phyloP scores from a whole-genome alignment of 2,329 filamentous ascomycete species.

The Aspergillus glaucus region DNA sequence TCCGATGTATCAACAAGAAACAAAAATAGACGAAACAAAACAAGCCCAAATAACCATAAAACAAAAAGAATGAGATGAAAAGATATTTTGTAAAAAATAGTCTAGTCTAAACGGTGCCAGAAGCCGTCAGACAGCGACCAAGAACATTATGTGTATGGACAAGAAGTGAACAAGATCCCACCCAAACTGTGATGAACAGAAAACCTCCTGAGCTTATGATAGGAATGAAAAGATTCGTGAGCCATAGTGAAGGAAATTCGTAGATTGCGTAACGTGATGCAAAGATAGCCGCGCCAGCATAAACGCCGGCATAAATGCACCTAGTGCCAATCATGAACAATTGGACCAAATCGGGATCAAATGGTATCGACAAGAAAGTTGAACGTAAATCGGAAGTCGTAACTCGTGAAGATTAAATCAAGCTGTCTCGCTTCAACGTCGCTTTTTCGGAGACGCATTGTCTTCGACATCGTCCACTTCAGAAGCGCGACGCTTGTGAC shows the following conservation, averaged over 20 bases:
- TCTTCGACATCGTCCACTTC: slow-evolving; percentile 5
- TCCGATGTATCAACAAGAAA: no score
- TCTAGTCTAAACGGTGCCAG: not conserved
- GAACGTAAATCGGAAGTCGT: not conserved
- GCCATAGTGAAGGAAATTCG: no score
- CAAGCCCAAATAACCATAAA: no score
- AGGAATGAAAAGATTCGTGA: no score
- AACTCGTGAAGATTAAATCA: not conserved
- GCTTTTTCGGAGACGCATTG: slow-evolving; percentile 4
- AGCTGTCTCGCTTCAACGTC: not conserved
- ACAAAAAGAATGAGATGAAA: not conserved
- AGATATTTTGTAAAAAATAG: not conserved
- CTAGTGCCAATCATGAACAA: no score
- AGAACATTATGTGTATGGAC: not conserved
- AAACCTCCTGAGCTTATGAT: not conserved
- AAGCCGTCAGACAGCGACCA: not conserved
- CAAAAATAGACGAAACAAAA: no score
- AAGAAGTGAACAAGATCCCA: not conserved
- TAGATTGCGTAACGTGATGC: no score
- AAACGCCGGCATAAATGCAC: no score
- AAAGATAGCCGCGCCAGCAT: no score
- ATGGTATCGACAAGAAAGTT: no score
- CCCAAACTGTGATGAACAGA: not conserved
- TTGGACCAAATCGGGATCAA: no score
- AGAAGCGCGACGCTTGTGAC: slow-evolving; percentile 6